These are phyloP conservation scores for Corylus heterophylla DNA, from an alignment of 306 rosid genomes.

Conservation along the genomic window DNA sequence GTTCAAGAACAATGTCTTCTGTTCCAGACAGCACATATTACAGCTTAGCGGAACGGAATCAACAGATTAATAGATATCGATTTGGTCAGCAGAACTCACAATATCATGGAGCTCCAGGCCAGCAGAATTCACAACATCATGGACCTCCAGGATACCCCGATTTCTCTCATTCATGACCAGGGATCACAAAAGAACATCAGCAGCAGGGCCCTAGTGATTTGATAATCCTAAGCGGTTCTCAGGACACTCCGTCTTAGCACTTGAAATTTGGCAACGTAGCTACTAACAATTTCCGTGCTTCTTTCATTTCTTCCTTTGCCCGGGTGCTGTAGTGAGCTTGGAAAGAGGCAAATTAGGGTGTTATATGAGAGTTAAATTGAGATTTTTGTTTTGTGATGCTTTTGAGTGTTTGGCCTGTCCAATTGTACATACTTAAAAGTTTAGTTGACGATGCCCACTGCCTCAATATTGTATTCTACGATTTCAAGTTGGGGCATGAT, in stretches of 20 bases:
- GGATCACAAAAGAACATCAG: constrained; percentile 30
- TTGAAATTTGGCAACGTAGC: constrained; percentile 47
- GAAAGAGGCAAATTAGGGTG: constrained; percentile 36
- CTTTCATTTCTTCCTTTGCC: neutral
- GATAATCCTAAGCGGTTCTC: constrained; percentile 15
- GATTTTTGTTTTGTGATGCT: constrained; percentile 23
- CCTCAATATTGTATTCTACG: constrained; percentile 25
- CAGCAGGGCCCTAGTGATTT: constrained; percentile 28
- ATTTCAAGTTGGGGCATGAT: constrained; percentile 19
- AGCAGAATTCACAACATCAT: constrained; percentile 28
- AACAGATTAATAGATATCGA: constrained; percentile 27
- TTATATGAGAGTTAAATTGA: neutral
- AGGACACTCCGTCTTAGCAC: constrained; percentile 37
- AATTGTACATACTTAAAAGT: constrained; percentile 55
- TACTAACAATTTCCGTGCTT: constrained; percentile 19
- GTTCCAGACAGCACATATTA: constrained; percentile 29
- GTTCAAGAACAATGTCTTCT: constrained; percentile 29
- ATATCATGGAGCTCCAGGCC: constrained; percentile 28
- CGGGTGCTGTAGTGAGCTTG: constrained; percentile 31
- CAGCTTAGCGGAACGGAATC: constrained; percentile 32
- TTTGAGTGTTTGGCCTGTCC: constrained; percentile 36
- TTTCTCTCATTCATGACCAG: constrained; percentile 29
- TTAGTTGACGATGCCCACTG: constrained; percentile 17
- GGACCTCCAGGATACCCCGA: constrained; percentile 21
- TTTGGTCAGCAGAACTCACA: constrained; percentile 30